phyloP scores from a whole-genome alignment of 83 land plant genomes.

The Picea abies region DNA sequence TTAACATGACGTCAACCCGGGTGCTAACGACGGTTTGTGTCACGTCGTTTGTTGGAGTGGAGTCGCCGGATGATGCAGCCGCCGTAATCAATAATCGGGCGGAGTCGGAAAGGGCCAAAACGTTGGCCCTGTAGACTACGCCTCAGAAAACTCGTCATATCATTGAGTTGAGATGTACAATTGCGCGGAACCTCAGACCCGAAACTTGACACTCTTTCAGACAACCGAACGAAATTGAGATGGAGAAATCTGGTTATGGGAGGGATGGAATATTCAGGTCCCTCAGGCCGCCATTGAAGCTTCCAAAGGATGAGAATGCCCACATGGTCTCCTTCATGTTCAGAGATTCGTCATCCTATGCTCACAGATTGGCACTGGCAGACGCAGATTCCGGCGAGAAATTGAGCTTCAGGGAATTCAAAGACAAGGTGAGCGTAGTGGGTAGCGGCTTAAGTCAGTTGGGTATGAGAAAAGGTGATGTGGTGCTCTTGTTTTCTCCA shows the following conservation, averaged over 20 bases:
- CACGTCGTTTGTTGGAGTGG: no score
- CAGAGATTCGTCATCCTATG: conserved; percentile 32
- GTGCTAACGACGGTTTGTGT: no score
- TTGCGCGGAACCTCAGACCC: no score
- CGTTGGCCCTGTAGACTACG: no score
- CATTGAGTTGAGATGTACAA: no score
- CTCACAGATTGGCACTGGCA: conserved; percentile 46
- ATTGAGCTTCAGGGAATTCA: conserved; percentile 41
- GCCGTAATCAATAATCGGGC: no score
- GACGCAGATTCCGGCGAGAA: conserved; percentile 49
- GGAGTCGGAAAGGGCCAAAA: no score
- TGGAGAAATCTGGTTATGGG: conserved; percentile 1
- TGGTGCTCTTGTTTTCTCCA: conserved; percentile 64
- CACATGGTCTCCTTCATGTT: conserved; percentile 61
- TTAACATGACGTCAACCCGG: no score
- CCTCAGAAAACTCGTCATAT: no score
- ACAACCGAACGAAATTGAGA: no score
- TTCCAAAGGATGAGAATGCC: conserved; percentile 44
- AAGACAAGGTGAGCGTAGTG: conserved; percentile 23
- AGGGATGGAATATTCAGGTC: conserved; percentile 68
- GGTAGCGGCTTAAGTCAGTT: conserved; percentile 33
- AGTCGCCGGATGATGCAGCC: no score
- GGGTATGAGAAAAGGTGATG: conserved; percentile 60
- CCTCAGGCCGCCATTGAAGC: conserved; percentile 34
- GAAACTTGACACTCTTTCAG: no score